phyloP scores from a whole-genome alignment of 176 grass and related monocot genomes.

The Musa acuminata region DNA sequence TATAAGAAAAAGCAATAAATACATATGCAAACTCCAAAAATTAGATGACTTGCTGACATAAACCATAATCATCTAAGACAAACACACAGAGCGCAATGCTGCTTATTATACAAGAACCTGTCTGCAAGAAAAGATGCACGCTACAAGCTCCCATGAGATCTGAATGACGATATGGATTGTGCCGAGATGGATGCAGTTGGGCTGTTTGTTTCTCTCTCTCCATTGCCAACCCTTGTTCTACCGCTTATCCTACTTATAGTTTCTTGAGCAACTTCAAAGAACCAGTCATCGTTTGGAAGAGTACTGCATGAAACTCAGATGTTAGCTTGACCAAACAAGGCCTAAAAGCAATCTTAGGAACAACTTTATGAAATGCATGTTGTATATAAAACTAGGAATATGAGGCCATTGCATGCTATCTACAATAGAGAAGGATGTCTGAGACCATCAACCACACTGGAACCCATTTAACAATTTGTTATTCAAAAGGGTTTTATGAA shows the following conservation, averaged over 20 bases:
- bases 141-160: constrained; percentile 45
- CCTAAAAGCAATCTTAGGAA: too few species aligned
- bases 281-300: constrained; percentile 65
- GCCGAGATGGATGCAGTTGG: constrained; percentile 84
- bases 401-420: too few species aligned
- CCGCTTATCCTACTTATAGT: constrained; percentile 62
- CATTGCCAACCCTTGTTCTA: constrained; percentile 46
- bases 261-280: constrained; percentile 71
- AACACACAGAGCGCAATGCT: not conserved
- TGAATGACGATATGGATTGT: constrained; percentile 66
- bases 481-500: too few species aligned
- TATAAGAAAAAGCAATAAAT: not conserved
- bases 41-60: not conserved
- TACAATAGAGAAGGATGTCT: too few species aligned
- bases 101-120: not conserved
- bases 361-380: constrained; percentile 5
- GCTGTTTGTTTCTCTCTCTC: constrained; percentile 67
- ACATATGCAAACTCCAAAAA: not conserved
- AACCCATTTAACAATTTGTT: too few species aligned
- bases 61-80: not conserved
- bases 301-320: constrained; percentile 35
- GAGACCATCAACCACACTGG: too few species aligned
- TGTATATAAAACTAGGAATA: not conserved
- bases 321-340: constrained; percentile 1
- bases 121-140: constrained; percentile 12